Evolutionary conservation across 225 moss, liverwort and hornwort species (phyloP).

Genomic region (Ulota crispa): DNA sequence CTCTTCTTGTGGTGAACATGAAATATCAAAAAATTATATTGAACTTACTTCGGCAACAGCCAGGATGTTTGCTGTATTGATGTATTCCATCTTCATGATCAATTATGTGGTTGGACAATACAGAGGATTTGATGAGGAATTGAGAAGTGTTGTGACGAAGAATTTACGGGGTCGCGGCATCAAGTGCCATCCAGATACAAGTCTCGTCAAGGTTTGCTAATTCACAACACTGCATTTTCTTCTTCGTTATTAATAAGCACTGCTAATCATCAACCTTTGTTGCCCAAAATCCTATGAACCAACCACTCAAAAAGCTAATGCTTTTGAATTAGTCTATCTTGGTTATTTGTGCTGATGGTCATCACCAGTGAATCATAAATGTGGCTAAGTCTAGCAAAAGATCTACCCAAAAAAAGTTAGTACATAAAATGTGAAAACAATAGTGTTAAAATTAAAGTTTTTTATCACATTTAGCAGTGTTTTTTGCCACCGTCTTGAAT

Average conservation of each 20-base stretch:
- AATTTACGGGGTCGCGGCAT: slow-evolving; percentile 67
- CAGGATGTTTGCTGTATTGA: background rate
- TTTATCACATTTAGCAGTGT: too few relatives aligned
- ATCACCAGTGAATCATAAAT: background rate
- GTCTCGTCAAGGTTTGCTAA: slow-evolving; percentile 54
- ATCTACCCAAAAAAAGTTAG: too few relatives aligned
- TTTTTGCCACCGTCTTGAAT: too few relatives aligned
- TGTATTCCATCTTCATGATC: background rate
- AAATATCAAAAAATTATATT: background rate
- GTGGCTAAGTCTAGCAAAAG: too few relatives aligned
- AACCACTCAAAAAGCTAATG: background rate
- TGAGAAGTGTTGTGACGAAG: slow-evolving; percentile 51
- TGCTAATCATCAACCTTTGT: background rate
- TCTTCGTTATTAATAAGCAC: background rate
- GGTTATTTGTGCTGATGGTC: background rate
- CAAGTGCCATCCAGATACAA: slow-evolving; percentile 50
- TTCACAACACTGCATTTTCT: background rate
- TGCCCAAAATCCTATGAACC: background rate
- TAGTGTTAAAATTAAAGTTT: too few relatives aligned
- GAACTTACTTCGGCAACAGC: background rate
- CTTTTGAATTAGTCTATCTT: background rate
- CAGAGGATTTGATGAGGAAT: slow-evolving; percentile 84
- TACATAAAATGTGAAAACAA: too few relatives aligned
- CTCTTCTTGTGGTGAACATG: background rate
- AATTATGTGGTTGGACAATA: background rate